Base-by-base conservation (phyloP, 2,329 filamentous ascomycete species). In the Truncatella angustata region DNA sequence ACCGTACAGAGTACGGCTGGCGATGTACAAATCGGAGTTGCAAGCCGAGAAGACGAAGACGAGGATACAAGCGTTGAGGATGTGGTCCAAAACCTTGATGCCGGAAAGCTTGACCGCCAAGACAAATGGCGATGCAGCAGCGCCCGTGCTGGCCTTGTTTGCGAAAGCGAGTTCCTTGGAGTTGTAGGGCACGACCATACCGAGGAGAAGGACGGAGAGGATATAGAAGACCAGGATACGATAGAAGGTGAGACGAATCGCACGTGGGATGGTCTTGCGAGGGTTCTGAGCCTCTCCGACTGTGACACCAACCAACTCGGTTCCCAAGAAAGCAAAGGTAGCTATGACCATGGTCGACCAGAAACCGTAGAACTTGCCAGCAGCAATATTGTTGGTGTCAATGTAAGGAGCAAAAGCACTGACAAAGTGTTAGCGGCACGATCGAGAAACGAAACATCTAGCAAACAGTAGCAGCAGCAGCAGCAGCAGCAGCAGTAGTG, bases 181-280 rank as follows among this genome's bases (percentile, higher is more conserved):
- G 75, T 92, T 72, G 75, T 88, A 92, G 1, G 87, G 87, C 4
- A 93, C 86, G 48, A 87, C 77, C 79, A 90, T 89, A 63, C 88
- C 88, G 50, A 93, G 75, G 48, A 92, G 77, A 49, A 93, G 78
- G 32, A 91, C 86, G 20, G 81, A 85, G 53, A 90, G 69, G 61
- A 85, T 78, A 75, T 93, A 93, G 76, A 93, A 93, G 73, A 92
- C 75, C 58, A 90, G 71, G 66, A 93, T 92, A 53, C 89, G 88
- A 74, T 82, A 92, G 70, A 92, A 92, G 59, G 88, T 91, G 46
- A 91, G 78, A 66, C 85, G 87, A 75, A 91, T 91, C 49, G 88
- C 88, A 54, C 85, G 82, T 5, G 89, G 89, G 55, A 93, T 85
- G 14, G 85, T 88, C 67, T 82, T 83, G 65, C 88, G 84, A 1